Evolutionary conservation across 257 asterid genomes (phyloP), one percentile per base, ranked within the genome.

Genomic region (Solanum rostratum): DNA sequence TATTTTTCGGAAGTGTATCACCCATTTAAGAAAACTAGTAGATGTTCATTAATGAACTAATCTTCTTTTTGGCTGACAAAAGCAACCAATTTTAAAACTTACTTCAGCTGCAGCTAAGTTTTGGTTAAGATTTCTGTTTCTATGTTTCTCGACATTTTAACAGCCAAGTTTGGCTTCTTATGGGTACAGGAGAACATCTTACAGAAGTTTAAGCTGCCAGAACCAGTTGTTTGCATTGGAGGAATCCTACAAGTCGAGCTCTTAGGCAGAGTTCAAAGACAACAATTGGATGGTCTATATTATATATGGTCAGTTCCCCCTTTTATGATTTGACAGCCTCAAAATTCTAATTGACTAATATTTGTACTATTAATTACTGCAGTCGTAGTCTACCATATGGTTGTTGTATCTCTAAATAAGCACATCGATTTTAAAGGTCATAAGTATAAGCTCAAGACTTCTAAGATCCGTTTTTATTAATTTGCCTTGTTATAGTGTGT

Each of bases 251-350:
- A 89, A 87, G 91, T 95, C 55, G 95, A 95, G 90, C 92, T 95
- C 19, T 79, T 95, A 88, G 99, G 99, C 84, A 89, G 99, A 88
- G 91, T 92, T 83, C 97, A 95, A 85, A 92, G 90, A 80, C 99
- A 95, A 90, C 93, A 91, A 80, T 45, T 88, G 88, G 99, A 95
- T 65, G 90, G 89, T 52, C 88, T 88, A 45, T 95, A 91, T 87
- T 95, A 94, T 79, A 88, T 94, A 84, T 93, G 99, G 99, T 94
- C 71, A 93, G 92, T 82, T 45, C 33, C 57, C 49, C 55, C 54
- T 18, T 16, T 50, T 19, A 8, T 59, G 18, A 20, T 49, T 4
- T 83, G 24, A 11, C n/a, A 1, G 82, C 62, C 82, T 46, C 82
- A 49, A 49, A 46, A 9, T 49, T 76, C 45, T 24, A 14, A 4